Evolutionary conservation across 805 yeast genomes (phyloP), one percentile per base, ranked within the genome.

Genomic region (Yarrowia sp.): DNA sequence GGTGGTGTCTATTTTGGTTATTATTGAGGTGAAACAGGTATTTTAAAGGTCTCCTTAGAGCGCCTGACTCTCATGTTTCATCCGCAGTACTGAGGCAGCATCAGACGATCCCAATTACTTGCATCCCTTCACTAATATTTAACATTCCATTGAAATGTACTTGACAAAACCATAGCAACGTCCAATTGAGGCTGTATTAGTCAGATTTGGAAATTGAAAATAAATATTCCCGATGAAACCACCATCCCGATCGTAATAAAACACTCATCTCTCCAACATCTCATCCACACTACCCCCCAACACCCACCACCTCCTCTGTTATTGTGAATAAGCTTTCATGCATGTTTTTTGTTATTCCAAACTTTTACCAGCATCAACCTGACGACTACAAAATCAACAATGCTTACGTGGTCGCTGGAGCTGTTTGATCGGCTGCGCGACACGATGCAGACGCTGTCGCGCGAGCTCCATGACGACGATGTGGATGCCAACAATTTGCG

Each of bases 401-500:
- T 58, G 51, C 58, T 51, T 2, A 44, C 41, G 64, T 58, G 64
- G 64, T 58, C 64, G 10, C 43, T 58, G 42, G 36, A 42, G 64
- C 72, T 68, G 50, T 75, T 76, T 57, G 66, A 60, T 32, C 70
- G 66, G 62, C 69, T 73, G 13, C 72, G 73, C 45, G 73, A 71
- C 17, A 67, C 70, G 32, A 65, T 72, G 36, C 70, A 45, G 66
- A 64, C 15, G 33, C 35, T 39, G 55, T 64, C 42, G 57, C 43
- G 22, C 32, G 43, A 48, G 15, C 65, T 65, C 48, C 41, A 33
- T 41, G 41, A 36, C 42, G 43, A 43, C 43, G 22, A 32, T 44
- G 35, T 36, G 38, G 64, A 58, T 15, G 61, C 61, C 61, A 42
- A 39, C 42, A 33, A 58, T 32, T 51, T 58, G 41, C 50, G 51